Evolutionary conservation across 1,284 basidiomycete species (phyloP).

Genomic region (Meira nashicola): DNA sequence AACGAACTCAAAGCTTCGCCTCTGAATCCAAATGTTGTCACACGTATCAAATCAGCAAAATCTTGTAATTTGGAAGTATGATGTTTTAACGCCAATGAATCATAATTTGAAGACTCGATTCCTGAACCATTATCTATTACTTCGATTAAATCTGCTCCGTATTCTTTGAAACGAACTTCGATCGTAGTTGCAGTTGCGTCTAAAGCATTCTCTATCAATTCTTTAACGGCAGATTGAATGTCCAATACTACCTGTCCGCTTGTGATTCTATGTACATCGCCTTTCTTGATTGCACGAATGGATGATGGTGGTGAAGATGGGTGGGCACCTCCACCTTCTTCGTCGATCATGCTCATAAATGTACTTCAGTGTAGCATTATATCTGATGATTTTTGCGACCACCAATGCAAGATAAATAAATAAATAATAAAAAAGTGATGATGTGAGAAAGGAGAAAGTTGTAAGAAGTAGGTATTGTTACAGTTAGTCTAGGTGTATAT

Average conservation of each 20-base stretch:
- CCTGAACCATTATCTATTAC: slow-evolving; percentile 90
- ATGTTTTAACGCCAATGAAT: slow-evolving; percentile 77
- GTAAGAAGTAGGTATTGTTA: too few species aligned
- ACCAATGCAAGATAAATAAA: too few species aligned
- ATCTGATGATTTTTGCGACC: too few species aligned
- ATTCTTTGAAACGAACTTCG: slow-evolving; percentile 83
- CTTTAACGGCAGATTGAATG: slow-evolving; percentile 85
- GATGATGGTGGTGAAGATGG: not conserved
- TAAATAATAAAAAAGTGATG: too few species aligned
- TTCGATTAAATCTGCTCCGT: slow-evolving; percentile 79
- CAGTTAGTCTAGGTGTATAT: too few species aligned
- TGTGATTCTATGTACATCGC: slow-evolving; percentile 59
- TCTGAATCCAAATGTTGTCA: slow-evolving; percentile 87
- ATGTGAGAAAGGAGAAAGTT: too few species aligned
- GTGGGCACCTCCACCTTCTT: too few species aligned
- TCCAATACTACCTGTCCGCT: slow-evolving; percentile 93
- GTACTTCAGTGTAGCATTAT: too few species aligned
- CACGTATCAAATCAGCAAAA: slow-evolving; percentile 68
- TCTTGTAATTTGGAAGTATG: slow-evolving; percentile 85
- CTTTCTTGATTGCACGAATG: slow-evolving; percentile 32
- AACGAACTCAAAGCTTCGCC: slow-evolving; percentile 92
- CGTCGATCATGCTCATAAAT: too few species aligned
- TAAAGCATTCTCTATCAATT: slow-evolving; percentile 91
- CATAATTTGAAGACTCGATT: slow-evolving; percentile 71
- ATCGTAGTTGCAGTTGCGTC: slow-evolving; percentile 85